phyloP scores from a whole-genome alignment of 2,329 filamentous ascomycete species.

The Fusarium sp. region DNA sequence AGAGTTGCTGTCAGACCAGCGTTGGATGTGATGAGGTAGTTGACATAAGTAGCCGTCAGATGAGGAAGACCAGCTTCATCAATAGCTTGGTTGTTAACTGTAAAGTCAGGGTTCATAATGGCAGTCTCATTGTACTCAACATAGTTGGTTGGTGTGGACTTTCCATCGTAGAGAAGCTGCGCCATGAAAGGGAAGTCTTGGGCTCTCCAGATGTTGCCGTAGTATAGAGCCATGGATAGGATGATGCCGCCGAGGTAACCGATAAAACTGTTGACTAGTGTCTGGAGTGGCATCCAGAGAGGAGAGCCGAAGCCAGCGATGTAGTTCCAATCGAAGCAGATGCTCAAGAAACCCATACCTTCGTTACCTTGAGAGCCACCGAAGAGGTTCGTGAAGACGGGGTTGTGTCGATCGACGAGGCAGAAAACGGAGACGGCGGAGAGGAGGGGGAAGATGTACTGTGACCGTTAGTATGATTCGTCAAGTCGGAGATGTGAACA shows the following conservation, averaged over 20 bases:
- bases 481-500: background rate
- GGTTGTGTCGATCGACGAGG: constrained; percentile 18
- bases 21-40: constrained; percentile 32
- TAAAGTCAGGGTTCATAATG: constrained; percentile 41
- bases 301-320: constrained; percentile 47
- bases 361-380: constrained; percentile 35
- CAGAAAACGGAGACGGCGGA: constrained; percentile 48
- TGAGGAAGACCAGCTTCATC: constrained; percentile 20
- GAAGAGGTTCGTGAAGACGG: constrained; percentile 33
- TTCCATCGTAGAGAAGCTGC: constrained; percentile 22
- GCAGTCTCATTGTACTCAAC: constrained; percentile 20
- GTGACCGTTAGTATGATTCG: no score
- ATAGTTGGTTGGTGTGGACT: constrained; percentile 11
- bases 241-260: constrained; percentile 54
- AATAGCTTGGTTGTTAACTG: background rate
- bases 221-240: constrained; percentile 50
- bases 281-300: constrained; percentile 55
- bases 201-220: constrained; percentile 31
- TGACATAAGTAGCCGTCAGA: constrained; percentile 29
- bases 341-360: constrained; percentile 24
- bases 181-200: constrained; percentile 35
- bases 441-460: constrained; percentile 58
- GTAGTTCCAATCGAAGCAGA: constrained; percentile 35
- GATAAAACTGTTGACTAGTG: constrained; percentile 53
- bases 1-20: constrained; percentile 25